Evolutionary conservation across 805 yeast species (phyloP), one percentile per base, ranked within the genome.

Genomic region (Metschnikowia sp.): DNA sequence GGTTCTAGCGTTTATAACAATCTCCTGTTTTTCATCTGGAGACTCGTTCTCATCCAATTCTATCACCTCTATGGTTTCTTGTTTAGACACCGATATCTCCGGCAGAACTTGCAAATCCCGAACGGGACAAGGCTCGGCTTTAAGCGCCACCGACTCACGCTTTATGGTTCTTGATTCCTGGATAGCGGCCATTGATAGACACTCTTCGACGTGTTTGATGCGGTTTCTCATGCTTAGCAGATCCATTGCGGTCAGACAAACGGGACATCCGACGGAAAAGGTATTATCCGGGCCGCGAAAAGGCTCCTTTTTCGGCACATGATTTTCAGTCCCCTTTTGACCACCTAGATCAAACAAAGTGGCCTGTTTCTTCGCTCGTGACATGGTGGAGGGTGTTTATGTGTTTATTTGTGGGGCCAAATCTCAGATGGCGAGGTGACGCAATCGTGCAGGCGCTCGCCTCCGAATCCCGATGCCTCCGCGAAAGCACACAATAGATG

Each of bases 151-250:
- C 5, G 33, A 31, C n/a, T 12, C 33, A 13, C 8, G 9, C 11
- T 19, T 37, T 1, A 4, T 32, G 10, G 12, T 7, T 31, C 47
- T 12, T 10, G 72, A 9, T 65, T 78, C 51, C 6, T 58, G 61
- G 30, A 69, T 56, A 2, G 57, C 44, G 42, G 68, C 53, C 22
- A 57, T 46, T 19, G 60, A 65, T 3, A 79, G 58, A 53, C 89
- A 83, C 31, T 66, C 63, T 47, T 81, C 82, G 13, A 83, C 85
- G 57, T 83, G 89, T 3, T 66, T 60, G 8, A 71, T 74, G 36
- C 86, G 64, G 28, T 69, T 72, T 31, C 68, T 69, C 6, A 81
- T 49, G 3, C 66, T 57, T 15, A 77, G 61, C 1, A 48, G 48
- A 2, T 75, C 64, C 19, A 83, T 52, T 37, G 71, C 61, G 2